Base-by-base conservation (phyloP, 495 filamentous ascomycete species). In the Hypoxylon perforatum region DNA sequence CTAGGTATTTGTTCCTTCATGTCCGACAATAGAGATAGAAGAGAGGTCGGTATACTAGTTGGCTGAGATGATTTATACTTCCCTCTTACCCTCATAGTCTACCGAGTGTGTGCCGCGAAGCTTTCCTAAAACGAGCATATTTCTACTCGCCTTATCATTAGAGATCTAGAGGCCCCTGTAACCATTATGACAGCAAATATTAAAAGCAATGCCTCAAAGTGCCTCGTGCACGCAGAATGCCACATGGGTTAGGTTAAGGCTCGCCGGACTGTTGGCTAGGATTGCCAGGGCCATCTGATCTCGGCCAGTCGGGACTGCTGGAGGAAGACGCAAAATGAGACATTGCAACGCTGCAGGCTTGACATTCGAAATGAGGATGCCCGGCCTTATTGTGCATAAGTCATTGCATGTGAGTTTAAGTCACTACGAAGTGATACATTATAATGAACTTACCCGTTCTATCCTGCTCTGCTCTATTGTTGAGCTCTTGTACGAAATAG, bases 131-230 rank as follows among this genome's bases (percentile, higher is more conserved):
- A 60, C 41, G n/a, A 60, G 56, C 15, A 41, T 12, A 44, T 23
- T 44, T 49, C 48, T 33, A 23, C 11, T 42, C 30, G 42, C 49
- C 25, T 64, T 46, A 17, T 23, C 14, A 48, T 22, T 51, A 55
- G 23, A 63, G 59, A 63, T 68, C 59, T 63, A 19, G 4, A 55
- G 35, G 35, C 42, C 58, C 48, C 23, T 57, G 57, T 14, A 57
- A 54, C 58, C 30, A 48, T 67, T 62, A 62, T 62, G 47, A 58
- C 51, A 67, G 54, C 30, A 63, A 56, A 56, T 69, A 69, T 61
- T 46, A 41, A 60, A 33, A 51, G 23, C 30, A 12, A 61, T 49
- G 33, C 61, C 61, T 64, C 18, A 33, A n/a, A 47, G 56, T 33
- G 60, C 22, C 66, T 61, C 56, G 66, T 65, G 66, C 66, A 35